Evolutionary conservation across 805 yeast species (phyloP), one percentile per base, ranked within the genome.

Genomic region (Yamadazyma phyllophila): DNA sequence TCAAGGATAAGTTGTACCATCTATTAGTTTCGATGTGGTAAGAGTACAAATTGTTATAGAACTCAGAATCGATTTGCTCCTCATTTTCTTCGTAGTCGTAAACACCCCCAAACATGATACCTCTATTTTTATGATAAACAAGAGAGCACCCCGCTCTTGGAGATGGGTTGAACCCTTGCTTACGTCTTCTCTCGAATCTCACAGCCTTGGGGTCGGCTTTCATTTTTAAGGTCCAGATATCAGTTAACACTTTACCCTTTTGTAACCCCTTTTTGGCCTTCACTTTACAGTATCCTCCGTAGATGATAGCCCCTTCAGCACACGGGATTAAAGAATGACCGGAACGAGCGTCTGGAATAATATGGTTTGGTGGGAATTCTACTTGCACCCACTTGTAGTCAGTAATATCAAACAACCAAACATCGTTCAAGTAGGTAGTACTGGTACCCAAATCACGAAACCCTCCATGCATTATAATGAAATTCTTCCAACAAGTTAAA

Each of bases 101-200:
- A 11, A 94, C 99, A 56, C 98, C 98, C 32, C 98, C 98, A 69
- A 92, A 94, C 59, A 91, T 58, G 8, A 92, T 77, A 47, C 97
- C 97, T 69, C 97, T 81, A 47, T 95, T 95, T 56, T 88, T 86
- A 65, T 92, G 98, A 53, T 76, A 76, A 8, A 83, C 90, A 83
- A 92, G 80, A 3, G 95, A 83, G 59, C 96, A 86, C 0, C 99
- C 98, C n/a, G 88, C 97, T 56, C 98, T 78, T 11, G 97, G 87
- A 1, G 92, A 80, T 3, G 97, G 97, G 49, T 84, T 90, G 61
- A 84, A 87, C 2, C 96, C 96, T 60, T 88, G 92, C 55, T 88
- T 89, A 50, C 88, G 80, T 53, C 96, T 79, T 60, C 97, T 76
- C 66, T 94, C 98, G 86, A 96, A 91, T 51, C 95, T 71, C 4